A percentile compares a stretch with the other conserved stretches of the same genome.
These are phyloP conservation scores for Aspergillus bertholletiae DNA, from an alignment of 495 filamentous ascomycete genomes.

Conservation along the genomic window DNA sequence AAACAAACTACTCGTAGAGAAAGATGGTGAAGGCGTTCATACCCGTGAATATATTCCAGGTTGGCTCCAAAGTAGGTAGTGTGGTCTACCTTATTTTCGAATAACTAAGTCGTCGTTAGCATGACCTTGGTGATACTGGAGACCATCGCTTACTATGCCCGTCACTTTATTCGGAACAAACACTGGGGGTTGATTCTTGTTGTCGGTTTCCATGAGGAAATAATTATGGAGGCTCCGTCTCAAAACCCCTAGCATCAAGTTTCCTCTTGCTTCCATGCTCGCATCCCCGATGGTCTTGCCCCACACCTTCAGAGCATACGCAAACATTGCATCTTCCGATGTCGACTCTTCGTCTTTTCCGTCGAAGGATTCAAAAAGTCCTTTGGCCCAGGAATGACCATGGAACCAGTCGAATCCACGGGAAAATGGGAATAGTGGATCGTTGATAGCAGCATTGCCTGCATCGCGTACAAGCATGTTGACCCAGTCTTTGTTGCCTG, in stretches of 20 bases:
- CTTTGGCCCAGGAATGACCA: slow-evolving; percentile 95
- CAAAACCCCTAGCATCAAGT: slow-evolving; percentile 77
- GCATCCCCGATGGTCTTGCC: slow-evolving; percentile 68
- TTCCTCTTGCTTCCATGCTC: slow-evolving; percentile 82
- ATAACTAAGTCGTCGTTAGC: slow-evolving; percentile 52
- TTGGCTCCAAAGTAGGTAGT: slow-evolving; percentile 87
- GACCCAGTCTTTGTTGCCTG: slow-evolving; percentile 70
- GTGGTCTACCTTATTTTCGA: slow-evolving; percentile 96
- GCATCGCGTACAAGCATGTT: slow-evolving; percentile 75
- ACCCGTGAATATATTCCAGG: slow-evolving; percentile 80
- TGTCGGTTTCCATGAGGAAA: slow-evolving; percentile 69
- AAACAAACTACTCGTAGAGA: not conserved
- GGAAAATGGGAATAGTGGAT: slow-evolving; percentile 81
- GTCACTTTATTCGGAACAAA: slow-evolving; percentile 85
- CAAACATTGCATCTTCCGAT: slow-evolving; percentile 85
- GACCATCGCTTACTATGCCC: slow-evolving; percentile 60
- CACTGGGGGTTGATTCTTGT: slow-evolving; percentile 69
- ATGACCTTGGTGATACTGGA: not conserved
- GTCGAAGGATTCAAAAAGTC: slow-evolving; percentile 85
- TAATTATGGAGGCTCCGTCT: slow-evolving; percentile 70
- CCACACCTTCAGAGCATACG: slow-evolving; percentile 95
- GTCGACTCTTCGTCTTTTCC: slow-evolving; percentile 91
- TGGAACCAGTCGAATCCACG: slow-evolving; percentile 91
- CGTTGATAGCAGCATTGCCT: slow-evolving; percentile 68
- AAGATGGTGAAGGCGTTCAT: slow-evolving; percentile 3